Percentiles rank a stretch among this genome's conserved stretches.
Conservation (phyloP, 768 basidiomycete species). For the Boletus bicolor region DNA sequence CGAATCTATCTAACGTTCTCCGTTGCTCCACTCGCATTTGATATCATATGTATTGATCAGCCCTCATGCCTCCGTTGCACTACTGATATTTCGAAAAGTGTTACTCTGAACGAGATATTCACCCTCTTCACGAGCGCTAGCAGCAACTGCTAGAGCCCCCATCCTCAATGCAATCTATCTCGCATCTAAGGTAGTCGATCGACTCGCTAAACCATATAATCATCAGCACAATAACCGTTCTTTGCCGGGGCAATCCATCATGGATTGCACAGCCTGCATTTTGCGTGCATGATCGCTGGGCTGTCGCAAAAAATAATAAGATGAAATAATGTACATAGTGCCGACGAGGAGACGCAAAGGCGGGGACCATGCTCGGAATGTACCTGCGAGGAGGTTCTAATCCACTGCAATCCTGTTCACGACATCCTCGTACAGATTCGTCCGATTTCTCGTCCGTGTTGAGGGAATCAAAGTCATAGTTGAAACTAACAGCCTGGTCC, state of each 20-base stretch:
- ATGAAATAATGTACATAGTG: neutral
- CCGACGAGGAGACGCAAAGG: conserved; percentile 40
- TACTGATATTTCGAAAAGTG: too few species aligned
- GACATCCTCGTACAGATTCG: conserved; percentile 33
- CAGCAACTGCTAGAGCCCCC: too few species aligned
- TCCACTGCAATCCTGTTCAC: conserved; percentile 18
- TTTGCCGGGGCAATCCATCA: too few species aligned
- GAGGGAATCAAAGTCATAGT: too few species aligned
- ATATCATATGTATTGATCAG: neutral
- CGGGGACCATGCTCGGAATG: conserved; percentile 36
- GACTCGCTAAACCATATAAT: too few species aligned
- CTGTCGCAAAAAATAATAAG: conserved; percentile 11
- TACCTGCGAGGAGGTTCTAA: too few species aligned
- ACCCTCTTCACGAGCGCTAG: neutral
- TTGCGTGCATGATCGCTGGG: conserved; percentile 7
- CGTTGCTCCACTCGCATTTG: neutral
- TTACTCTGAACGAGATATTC: neutral
- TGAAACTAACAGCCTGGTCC: too few species aligned
- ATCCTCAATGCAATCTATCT: too few species aligned
- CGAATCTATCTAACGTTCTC: neutral
- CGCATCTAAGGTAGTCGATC: too few species aligned
- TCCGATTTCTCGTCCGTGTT: conserved; percentile 7
- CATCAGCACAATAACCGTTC: too few species aligned
- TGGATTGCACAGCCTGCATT: too few species aligned
- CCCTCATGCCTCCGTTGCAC: neutral